Base-by-base conservation (phyloP, 768 basidiomycete genomes). In the Roridomyces roridus region DNA sequence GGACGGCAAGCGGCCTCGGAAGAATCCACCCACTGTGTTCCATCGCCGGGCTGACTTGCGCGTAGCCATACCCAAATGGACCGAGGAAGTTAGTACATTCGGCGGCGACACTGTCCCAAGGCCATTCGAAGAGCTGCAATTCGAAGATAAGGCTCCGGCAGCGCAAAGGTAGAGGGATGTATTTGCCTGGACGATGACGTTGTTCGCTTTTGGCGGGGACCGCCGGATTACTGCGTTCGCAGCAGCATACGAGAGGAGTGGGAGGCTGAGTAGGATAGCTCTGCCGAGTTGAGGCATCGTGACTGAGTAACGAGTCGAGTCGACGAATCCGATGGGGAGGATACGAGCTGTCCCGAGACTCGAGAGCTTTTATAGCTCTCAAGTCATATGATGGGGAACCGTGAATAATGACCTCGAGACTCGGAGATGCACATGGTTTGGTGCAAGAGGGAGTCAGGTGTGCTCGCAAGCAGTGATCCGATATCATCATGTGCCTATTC, bases 61-160 rank as follows among this genome's bases (percentile, higher is more conserved):
- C 76, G 66, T 74, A 73, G 72, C 77, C 80, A 60, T 80, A 64
- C 42, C 77, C 77, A 25, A 72, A 71, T 8, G 79, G 77, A 10
- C 78, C 79, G 29, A 81, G 67, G 63, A 77, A 80, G 25, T 63
- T 57, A 17, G 68, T 73, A 65, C 80, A 81, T 57, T 81, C 80
- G 15, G 69, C 51, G 2, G 77, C 78, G 51, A 81, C 65, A 54
- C 73, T 74, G 42, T 59, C 53, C 62, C 62, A 63, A 10, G 57
- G 53, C 62, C 62, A 63, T 40, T 60, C 62, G 25, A 63, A 60
- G 18, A 63, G 39, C 53, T 63, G 44, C 41, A 18, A 46, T 46
- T 44, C 36, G 44, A 53, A 28, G 36, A 36, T 55, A 21, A 55
- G 53, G 15, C 29, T 31, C 46, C 44, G 45, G 35, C 34, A 25